Evolutionary conservation across 768 basidiomycete genomes (phyloP).

Genomic region (Collybia sp.): DNA sequence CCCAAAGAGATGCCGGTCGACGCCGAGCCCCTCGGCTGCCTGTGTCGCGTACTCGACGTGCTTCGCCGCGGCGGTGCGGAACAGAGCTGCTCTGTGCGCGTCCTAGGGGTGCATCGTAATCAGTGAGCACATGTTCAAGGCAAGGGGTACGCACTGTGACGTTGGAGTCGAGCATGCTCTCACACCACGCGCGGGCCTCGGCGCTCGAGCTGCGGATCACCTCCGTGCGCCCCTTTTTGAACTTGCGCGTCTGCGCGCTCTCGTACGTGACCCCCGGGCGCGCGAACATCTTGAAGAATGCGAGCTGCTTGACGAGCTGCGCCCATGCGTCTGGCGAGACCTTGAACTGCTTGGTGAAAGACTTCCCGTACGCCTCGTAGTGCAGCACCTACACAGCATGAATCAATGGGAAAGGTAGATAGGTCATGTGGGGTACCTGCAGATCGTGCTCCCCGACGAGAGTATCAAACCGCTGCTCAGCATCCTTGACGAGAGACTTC

Average conservation of each 20-base stretch:
- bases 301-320: constrained; percentile 94
- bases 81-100: constrained; percentile 53
- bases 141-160: constrained; percentile 35
- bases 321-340: constrained; percentile 92
- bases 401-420: background rate
- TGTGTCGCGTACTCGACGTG: constrained; percentile 86
- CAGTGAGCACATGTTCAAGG: background rate
- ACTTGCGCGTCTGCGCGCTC: constrained; percentile 91
- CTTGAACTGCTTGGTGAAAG: constrained; percentile 75
- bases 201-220: constrained; percentile 84
- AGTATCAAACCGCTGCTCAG: constrained; percentile 67
- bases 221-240: constrained; percentile 87
- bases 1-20: constrained; percentile 94
- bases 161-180: constrained; percentile 74
- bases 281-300: constrained; percentile 81
- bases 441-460: constrained; percentile 79
- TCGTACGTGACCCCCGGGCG: constrained; percentile 87
- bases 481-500: constrained; percentile 44
- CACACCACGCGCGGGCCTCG: constrained; percentile 81
- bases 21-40: constrained; percentile 93
- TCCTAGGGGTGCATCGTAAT: constrained; percentile 4
- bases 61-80: constrained; percentile 71
- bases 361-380: constrained; percentile 88
- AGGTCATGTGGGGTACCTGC: constrained; percentile 39
- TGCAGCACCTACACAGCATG: constrained; percentile 53